Base-by-base conservation (phyloP, 2,329 filamentous ascomycete genomes). In the Rhynchosporium secalis region DNA sequence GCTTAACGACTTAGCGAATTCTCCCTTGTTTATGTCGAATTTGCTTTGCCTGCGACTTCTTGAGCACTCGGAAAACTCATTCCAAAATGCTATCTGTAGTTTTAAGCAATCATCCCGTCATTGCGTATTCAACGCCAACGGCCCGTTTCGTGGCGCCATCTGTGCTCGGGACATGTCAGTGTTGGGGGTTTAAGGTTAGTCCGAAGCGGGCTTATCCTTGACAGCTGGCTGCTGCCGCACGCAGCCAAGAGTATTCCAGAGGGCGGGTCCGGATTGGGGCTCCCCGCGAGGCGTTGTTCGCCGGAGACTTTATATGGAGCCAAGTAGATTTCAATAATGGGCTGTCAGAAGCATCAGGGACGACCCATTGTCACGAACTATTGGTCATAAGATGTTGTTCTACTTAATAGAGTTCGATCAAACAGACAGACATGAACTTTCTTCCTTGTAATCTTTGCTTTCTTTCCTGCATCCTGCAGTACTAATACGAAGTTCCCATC, bases 31-130 rank as follows among this genome's bases (percentile, higher is more conserved):
- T 41, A n/a, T 54, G 47, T 29, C 20, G 3, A n/a, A n/a, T 36
- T 36, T 54, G 33, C n/a, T 36, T 54, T 54, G 49, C 49, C n/a
- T 15, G 49, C 49, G 8, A 10, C 49, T 41, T 54, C 49, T 54
- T 33, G 49, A 54, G 40, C 36, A 38, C 49, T 15, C 38, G 9
- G 1, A 4, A 2, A 41, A 40, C 4, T 33, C 49, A 33, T 28
- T 36, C 20, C 20, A 20, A 20, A 20, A 20, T 20, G 1, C 20
- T 20, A 20, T 20, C 20, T 20, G 20, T 20, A 1, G 20, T 20
- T 20, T 20, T 20, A 20, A 20, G 20, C 20, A 20, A 20, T 20
- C 33, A 28, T 41, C 33, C 49, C 38, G 33, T 54, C 49, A 40
- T 10, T 52, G 48, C 15, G 4, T n/a, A 2, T 33, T 54, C 49